These are phyloP conservation scores for Ophiognomonia clavigignenti-juglandacearum DNA, from an alignment of 2,329 filamentous ascomycete species.

Conservation along the genomic window DNA sequence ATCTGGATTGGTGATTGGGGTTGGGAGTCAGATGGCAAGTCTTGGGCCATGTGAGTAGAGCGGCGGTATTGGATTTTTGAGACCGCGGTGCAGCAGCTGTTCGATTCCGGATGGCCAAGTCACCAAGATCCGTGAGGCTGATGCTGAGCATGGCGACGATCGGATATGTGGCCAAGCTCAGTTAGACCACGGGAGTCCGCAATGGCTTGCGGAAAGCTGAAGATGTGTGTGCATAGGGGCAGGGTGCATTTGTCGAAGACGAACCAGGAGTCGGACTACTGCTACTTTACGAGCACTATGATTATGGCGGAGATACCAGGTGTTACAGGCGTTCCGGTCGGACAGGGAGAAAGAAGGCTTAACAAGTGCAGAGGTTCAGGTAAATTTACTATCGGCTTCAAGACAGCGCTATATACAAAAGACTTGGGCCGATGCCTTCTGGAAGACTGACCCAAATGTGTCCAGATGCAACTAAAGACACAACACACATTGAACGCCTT, in stretches of 20 bases:
- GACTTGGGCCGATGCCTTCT: neutral
- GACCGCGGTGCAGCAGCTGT: no score
- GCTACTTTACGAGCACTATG: slow-evolving; percentile 9
- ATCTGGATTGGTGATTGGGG: no score
- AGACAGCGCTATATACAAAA: slow-evolving; percentile 8
- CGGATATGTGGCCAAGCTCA: no score
- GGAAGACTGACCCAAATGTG: no score
- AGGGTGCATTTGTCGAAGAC: neutral
- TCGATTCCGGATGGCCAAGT: no score
- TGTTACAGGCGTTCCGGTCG: slow-evolving; percentile 9
- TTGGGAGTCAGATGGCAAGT: no score
- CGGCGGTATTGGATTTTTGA: no score
- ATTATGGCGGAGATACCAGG: slow-evolving; percentile 14
- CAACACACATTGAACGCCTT: neutral
- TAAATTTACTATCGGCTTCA: slow-evolving; percentile 8
- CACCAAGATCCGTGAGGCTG: no score
- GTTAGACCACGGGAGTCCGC: no score
- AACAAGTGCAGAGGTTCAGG: slow-evolving; percentile 1
- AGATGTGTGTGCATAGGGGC: neutral
- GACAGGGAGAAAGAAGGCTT: neutral
- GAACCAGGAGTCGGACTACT: neutral
- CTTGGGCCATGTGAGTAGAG: no score
- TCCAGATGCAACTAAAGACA: neutral
- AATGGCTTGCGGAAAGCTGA: neutral
- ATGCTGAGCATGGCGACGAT: no score